A percentile compares a stretch with the other conserved stretches of the same genome.
These are phyloP conservation scores for Fagus crenata DNA, from an alignment of 306 rosid species.

Conservation along the genomic window DNA sequence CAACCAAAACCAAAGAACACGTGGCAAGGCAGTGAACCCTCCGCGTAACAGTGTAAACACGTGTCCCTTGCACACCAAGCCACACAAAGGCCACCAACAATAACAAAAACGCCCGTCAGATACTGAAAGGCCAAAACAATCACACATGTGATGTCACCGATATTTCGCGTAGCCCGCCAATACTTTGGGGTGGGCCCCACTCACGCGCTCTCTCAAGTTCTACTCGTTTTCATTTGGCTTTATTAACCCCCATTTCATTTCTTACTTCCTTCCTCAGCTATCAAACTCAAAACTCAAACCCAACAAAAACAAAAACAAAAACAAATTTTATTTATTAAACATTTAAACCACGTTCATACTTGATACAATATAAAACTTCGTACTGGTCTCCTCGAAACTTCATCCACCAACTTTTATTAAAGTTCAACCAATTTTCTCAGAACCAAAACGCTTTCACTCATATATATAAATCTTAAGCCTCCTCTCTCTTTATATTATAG, in stretches of 20 bases:
- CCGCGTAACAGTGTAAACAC: slow-evolving; percentile 15
- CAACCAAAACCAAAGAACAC: neutral
- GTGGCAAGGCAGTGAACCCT: neutral
- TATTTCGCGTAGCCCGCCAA: neutral
- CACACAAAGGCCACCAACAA: neutral
- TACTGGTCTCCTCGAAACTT: neutral
- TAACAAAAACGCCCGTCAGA: neutral
- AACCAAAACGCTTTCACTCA: no score
- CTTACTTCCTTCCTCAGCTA: no score
- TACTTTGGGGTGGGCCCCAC: neutral
- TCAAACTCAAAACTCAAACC: no score
- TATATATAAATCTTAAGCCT: neutral
- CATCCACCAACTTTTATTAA: neutral
- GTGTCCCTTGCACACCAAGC: slow-evolving; percentile 19
- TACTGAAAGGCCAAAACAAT: neutral
- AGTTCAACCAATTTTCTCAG: neutral
- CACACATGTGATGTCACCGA: neutral
- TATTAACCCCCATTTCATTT: neutral
- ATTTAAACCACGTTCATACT: neutral
- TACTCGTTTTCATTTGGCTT: neutral
- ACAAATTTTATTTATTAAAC: neutral
- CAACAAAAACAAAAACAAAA: neutral
- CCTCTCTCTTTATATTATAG: no score
- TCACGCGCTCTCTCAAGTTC: neutral
- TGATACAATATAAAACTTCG: no score